Evolutionary conservation across 805 yeast genomes (phyloP).

Genomic region (Starmerella floris): DNA sequence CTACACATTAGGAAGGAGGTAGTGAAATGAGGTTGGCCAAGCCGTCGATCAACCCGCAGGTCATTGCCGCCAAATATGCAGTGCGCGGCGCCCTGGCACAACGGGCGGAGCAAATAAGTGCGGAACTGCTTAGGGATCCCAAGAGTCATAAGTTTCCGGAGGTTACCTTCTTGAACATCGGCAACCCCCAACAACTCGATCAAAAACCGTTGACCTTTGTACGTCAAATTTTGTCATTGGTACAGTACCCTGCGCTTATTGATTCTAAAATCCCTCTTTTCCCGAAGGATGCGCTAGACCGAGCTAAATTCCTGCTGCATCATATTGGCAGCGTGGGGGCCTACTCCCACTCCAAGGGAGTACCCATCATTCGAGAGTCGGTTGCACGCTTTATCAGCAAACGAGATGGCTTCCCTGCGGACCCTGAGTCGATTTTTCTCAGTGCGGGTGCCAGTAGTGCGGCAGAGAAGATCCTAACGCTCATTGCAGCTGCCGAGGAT

Average conservation of each 20-base stretch:
- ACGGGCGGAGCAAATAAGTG: constrained; percentile 72
- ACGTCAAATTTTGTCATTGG: constrained; percentile 72
- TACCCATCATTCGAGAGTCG: constrained; percentile 50
- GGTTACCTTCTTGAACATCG: constrained; percentile 85
- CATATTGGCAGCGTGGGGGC: constrained; percentile 83
- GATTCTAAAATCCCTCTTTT: constrained; percentile 24
- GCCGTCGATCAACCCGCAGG: constrained; percentile 25
- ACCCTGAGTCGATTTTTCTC: constrained; percentile 62
- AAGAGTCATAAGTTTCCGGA: constrained; percentile 58
- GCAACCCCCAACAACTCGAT: constrained; percentile 94
- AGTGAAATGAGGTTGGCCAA: constrained; percentile 4
- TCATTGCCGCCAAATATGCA: constrained; percentile 83
- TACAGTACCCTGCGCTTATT: constrained; percentile 72
- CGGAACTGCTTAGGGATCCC: constrained; percentile 41
- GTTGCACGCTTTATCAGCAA: constrained; percentile 67
- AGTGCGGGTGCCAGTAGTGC: constrained; percentile 95
- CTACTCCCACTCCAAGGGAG: constrained; percentile 88
- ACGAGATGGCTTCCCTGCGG: constrained; percentile 64
- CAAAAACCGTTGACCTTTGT: constrained; percentile 93
- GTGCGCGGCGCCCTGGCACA: constrained; percentile 92
- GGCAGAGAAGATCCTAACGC: constrained; percentile 62
- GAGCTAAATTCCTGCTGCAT: constrained; percentile 51
- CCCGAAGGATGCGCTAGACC: constrained; percentile 49
- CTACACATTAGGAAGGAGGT: too few relatives aligned
- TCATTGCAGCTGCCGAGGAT: constrained; percentile 49